Base-by-base conservation (phyloP, 139 green algal species). In the Coelastrella sp. region DNA sequence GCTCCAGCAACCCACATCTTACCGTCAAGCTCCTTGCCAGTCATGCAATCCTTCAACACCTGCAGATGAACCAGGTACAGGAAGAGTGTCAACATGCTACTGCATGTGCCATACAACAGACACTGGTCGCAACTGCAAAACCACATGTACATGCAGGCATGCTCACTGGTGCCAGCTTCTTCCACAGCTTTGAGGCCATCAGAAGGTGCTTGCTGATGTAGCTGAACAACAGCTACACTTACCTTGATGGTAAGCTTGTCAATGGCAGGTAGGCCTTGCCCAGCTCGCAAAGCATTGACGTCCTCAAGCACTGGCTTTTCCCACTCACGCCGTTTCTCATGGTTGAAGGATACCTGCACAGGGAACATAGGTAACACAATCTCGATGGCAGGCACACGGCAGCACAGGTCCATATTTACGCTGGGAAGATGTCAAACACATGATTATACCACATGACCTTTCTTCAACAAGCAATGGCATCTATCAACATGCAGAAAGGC, bases 241-340 rank as follows among this genome's bases (percentile, higher is more conserved):
- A 89, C 37, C 51, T 88, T 78, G 35, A 95, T 90, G 2, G 93
- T 95, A 32, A 95, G 90, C 79, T 89, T 90, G 13, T 81, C 30
- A 0, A 89, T 60, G 0, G 78, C 32, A 25, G 75, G 71, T 67
- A 85, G 23, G 19, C 90, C 91, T 32, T 68, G 57, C 6, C 45
- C 38, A 0, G 38, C 53, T 30, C 89, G 87, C 53, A 85, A 64
- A 5, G 59, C 72, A 32, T 94, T 94, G 74, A 95, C 82, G 59
- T 91, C 73, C 27, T 85, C 68, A 59, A 94, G 85, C 82, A 93
- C 88, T 0, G 86, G 78, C 59, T 71, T 66, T 72, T 93, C 90
- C 76, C 79, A 79, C 32, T 71, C 60, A 21, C 45, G 81, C 21
- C 57, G 68, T 63, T 89, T 83, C 67, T 77, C 35, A 34, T 79